Evolutionary conservation across 805 yeast species (phyloP).

Genomic region (Saccharomycopsis malanga): DNA sequence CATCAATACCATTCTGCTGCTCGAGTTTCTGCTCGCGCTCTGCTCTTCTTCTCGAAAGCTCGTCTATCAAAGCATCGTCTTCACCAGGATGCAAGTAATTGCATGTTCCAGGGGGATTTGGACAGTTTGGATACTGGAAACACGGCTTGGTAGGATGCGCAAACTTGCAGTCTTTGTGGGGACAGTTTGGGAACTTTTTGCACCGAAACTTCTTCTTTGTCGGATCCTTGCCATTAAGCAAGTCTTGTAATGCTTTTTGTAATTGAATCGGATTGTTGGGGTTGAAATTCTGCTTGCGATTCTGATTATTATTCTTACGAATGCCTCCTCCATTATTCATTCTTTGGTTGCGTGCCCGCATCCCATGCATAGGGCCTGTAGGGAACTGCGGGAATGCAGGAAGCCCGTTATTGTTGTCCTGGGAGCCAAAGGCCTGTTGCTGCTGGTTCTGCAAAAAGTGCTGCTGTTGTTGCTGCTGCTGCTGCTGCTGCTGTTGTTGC

Average conservation of each 20-base stretch:
- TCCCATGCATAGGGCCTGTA: conserved; percentile 19
- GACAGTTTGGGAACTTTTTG: conserved; percentile 64
- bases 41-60: conserved; percentile 54
- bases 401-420: neutral
- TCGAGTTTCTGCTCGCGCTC: conserved; percentile 37
- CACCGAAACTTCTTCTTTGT: conserved; percentile 54
- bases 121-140: conserved; percentile 68
- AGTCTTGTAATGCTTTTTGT: conserved; percentile 34
- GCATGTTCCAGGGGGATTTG: conserved; percentile 77
- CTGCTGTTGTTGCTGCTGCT: conserved; percentile 20
- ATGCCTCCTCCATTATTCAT: conserved; percentile 4
- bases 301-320: conserved; percentile 18
- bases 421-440: conserved; percentile 9
- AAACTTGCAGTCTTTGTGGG: conserved; percentile 55
- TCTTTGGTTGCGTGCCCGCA: conserved; percentile 21
- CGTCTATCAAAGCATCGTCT: conserved; percentile 66
- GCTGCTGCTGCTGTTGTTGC: conserved; percentile 15
- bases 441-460: neutral
- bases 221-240: conserved; percentile 27
- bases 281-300: conserved; percentile 24
- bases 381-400: neutral
- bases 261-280: conserved; percentile 29
- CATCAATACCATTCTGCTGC: conserved; percentile 42
- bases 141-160: conserved; percentile 79
- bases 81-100: conserved; percentile 78